phyloP scores from a whole-genome alignment of 179 eudicot species.

The Gypsophila paniculata region DNA sequence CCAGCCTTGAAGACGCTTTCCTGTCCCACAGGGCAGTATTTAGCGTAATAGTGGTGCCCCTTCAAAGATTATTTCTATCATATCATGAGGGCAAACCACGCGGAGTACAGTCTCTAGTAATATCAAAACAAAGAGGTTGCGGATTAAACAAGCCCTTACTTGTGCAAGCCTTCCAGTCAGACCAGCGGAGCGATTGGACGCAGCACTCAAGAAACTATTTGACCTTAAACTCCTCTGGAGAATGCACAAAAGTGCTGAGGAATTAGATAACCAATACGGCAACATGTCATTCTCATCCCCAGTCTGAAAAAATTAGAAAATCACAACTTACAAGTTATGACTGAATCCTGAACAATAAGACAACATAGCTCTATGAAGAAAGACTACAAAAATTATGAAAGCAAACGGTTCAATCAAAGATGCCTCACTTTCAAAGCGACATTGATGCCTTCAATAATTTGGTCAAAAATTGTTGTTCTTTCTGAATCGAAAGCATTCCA shows the following conservation, averaged over 20 bases:
- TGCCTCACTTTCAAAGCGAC: constrained; percentile 62
- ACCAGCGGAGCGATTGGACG: constrained; percentile 67
- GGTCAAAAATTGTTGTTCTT: constrained; percentile 89
- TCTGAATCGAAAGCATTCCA: constrained; percentile 98
- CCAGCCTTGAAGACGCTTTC: neutral
- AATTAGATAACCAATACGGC: constrained; percentile 95
- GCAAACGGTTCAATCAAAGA: neutral
- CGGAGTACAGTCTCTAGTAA: neutral
- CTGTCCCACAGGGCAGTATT: neutral
- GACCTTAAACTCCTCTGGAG: constrained; percentile 85
- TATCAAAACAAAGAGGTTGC: neutral
- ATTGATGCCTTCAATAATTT: constrained; percentile 76
- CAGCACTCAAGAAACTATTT: constrained; percentile 69
- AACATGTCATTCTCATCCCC: constrained; percentile 70
- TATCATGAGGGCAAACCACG: neutral
- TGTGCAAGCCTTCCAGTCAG: constrained; percentile 65
- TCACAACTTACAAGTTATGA: neutral
- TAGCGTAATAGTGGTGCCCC: neutral
- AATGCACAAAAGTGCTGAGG: constrained; percentile 86
- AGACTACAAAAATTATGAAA: constrained; percentile 5
- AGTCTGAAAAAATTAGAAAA: constrained; percentile 41
- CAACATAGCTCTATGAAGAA: neutral
- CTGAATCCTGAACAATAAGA: neutral
- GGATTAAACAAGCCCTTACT: constrained; percentile 37
- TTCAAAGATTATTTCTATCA: neutral